Percentiles rank a stretch among this genome's conserved stretches.
phyloP scores from a whole-genome alignment of 257 asterid genomes.

The Ehretia macrophylla region DNA sequence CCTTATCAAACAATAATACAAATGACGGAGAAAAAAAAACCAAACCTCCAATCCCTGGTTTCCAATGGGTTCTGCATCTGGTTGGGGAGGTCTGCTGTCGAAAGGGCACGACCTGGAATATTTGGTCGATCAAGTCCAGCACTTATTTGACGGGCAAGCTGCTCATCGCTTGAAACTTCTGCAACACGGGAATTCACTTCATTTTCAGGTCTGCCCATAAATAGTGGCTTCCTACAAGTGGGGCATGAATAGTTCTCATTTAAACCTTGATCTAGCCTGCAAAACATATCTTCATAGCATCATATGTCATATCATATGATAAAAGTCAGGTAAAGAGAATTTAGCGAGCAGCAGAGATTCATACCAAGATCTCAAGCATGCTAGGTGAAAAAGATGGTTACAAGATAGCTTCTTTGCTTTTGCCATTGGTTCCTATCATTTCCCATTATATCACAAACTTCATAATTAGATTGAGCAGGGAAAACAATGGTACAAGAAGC shows the following conservation, averaged over 20 bases:
- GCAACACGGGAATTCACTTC: conserved; percentile 38
- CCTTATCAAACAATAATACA: too few relatives aligned
- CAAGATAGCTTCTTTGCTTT: conserved; percentile 91
- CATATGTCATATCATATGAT: conserved; percentile 5
- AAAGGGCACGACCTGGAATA: conserved; percentile 56
- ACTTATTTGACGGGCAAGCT: conserved; percentile 88
- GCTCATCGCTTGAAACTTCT: conserved; percentile 74
- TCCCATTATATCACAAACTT: neutral
- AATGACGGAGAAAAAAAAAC: neutral
- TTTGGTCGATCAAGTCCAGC: conserved; percentile 63
- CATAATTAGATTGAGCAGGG: neutral
- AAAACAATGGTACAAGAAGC: conserved; percentile 3
- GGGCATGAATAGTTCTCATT: conserved; percentile 92
- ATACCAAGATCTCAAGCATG: conserved; percentile 96
- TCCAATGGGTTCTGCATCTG: conserved; percentile 56
- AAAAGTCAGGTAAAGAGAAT: neutral
- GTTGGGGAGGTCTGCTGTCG: conserved; percentile 52
- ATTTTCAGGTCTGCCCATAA: conserved; percentile 49
- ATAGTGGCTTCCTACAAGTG: conserved; percentile 91
- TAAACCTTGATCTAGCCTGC: conserved; percentile 89
- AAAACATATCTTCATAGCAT: conserved; percentile 14
- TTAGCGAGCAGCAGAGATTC: conserved; percentile 6
- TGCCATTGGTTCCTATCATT: conserved; percentile 88
- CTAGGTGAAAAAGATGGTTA: conserved; percentile 86
- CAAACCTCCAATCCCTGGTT: conserved; percentile 32